Conservation (phyloP, 1,284 basidiomycete genomes). For the Leccinum insolens region DNA sequence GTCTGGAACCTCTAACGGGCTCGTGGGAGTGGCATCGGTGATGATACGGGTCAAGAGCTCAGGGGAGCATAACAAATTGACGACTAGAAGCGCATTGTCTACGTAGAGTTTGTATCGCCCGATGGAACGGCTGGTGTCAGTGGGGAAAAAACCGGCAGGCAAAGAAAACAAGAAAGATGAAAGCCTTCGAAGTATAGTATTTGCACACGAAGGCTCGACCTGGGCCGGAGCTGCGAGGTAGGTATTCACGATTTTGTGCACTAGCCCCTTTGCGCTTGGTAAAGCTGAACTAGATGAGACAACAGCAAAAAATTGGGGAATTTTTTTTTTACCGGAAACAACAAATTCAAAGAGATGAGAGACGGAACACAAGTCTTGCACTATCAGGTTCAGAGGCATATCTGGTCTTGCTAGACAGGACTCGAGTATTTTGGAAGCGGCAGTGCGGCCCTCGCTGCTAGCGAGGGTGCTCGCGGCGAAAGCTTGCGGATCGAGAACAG, state of each 20-base stretch:
- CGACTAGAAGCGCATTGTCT: conserved; percentile 20
- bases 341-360: conserved; percentile 33
- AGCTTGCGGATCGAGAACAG: conserved; percentile 18
- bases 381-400: conserved; percentile 28
- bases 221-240: conserved; percentile 24
- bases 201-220: conserved; percentile 17
- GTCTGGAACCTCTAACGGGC: conserved; percentile 2
- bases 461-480: conserved; percentile 21
- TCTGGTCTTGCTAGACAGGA: conserved; percentile 33
- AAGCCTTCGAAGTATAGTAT: conserved; percentile 20
- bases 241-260: conserved; percentile 19
- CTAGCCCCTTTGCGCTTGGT: conserved; percentile 14
- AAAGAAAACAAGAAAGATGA: conserved; percentile 25
- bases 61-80: conserved; percentile 17
- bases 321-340: conserved; percentile 24
- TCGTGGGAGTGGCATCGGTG: not conserved
- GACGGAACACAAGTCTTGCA: conserved; percentile 33
- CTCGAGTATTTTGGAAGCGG: conserved; percentile 24
- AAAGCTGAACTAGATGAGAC: conserved; percentile 20
- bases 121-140: conserved; percentile 15
- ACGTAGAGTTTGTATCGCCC: conserved; percentile 24
- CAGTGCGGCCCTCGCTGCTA: conserved; percentile 15
- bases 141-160: conserved; percentile 17
- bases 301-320: not conserved
- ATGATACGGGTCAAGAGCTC: conserved; percentile 13